Conservation (phyloP, 768 basidiomycete genomes). For the Boletus sp. region DNA sequence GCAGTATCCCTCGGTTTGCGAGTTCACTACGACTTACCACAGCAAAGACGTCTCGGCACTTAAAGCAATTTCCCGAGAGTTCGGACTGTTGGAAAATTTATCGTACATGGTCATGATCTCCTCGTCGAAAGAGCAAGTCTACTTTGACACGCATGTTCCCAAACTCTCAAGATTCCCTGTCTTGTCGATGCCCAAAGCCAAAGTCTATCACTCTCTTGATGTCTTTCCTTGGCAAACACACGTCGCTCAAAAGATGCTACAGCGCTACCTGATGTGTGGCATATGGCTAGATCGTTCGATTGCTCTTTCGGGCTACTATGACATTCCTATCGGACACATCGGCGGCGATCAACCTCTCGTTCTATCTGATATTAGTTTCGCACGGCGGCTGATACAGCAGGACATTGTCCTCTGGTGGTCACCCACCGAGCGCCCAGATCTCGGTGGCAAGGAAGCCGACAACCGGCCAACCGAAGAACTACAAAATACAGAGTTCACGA, state of each 20-base stretch:
- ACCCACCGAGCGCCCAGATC: conserved; percentile 79
- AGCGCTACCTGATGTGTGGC: conserved; percentile 76
- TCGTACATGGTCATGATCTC: conserved; percentile 79
- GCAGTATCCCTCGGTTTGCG: conserved; percentile 59
- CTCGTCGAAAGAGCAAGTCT: conserved; percentile 78
- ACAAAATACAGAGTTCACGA: conserved; percentile 79
- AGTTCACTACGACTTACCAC: conserved; percentile 75
- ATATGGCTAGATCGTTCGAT: conserved; percentile 78
- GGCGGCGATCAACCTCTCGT: conserved; percentile 88
- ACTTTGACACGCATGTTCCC: conserved; percentile 72
- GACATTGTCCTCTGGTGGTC: conserved; percentile 99
- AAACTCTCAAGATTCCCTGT: conserved; percentile 85
- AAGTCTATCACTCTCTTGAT: conserved; percentile 68
- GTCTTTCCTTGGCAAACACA: conserved; percentile 88
- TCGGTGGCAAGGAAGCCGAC: conserved; percentile 93
- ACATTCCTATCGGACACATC: conserved; percentile 90
- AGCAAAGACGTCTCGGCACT: conserved; percentile 75
- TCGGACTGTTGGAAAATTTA: conserved; percentile 71
- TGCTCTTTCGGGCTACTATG: conserved; percentile 84
- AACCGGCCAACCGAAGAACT: conserved; percentile 72
- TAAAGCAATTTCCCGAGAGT: conserved; percentile 84
- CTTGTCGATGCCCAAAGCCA: conserved; percentile 82
- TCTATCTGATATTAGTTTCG: conserved; percentile 87
- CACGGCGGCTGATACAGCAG: conserved; percentile 80
- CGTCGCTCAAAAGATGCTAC: conserved; percentile 80